Evolutionary conservation across 441 rosid genomes (phyloP), one percentile per base, ranked within the genome.

Genomic region (Geranium incanum): DNA sequence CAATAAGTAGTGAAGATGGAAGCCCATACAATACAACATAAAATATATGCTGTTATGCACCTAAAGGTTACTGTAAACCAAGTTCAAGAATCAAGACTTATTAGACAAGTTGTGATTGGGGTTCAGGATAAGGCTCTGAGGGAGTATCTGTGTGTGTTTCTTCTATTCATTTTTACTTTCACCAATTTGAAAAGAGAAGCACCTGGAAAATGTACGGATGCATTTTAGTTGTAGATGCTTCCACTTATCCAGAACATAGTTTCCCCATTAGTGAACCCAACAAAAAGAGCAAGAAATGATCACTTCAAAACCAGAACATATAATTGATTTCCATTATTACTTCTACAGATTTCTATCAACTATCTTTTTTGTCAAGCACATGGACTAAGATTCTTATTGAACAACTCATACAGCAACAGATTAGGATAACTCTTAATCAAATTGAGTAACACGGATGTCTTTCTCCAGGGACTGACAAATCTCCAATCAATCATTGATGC

Each of bases 61-160:
- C 65, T 60, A 60, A 21, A 50, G 4, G 33, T 60, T 60, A 60
- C 65, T 60, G 12, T 60, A 60, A 60, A 11, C 65, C 65, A 60
- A 60, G 65, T 19, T 36, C 65, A 60, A 60, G 65, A 16, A 60
- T 18, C 13, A 9, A 60, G 36, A 19, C 33, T 59, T 16, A 59
- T 59, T 16, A 18, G 28, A 55, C 8, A 18, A 59, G 28, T 1
- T 18, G 18, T 15, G 11, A 59, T 7, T 5, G 8, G 55, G 55
- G 55, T n/a, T 48, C 4, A 2, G 55, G 16, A 9, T 15, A 48
- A 1, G 16, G 55, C 19, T 18, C 4, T 59, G 19, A 59, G 18
- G 64, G 64, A 59, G 64, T 59, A 59, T 59, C 11, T 59, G 28
- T 59, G 23, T 57, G 28, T 59, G 18, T 28, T 16, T 57, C 19